These are phyloP conservation scores for Teunomyces barrocoloradensis DNA, from an alignment of 805 yeast species.

Conservation along the genomic window DNA sequence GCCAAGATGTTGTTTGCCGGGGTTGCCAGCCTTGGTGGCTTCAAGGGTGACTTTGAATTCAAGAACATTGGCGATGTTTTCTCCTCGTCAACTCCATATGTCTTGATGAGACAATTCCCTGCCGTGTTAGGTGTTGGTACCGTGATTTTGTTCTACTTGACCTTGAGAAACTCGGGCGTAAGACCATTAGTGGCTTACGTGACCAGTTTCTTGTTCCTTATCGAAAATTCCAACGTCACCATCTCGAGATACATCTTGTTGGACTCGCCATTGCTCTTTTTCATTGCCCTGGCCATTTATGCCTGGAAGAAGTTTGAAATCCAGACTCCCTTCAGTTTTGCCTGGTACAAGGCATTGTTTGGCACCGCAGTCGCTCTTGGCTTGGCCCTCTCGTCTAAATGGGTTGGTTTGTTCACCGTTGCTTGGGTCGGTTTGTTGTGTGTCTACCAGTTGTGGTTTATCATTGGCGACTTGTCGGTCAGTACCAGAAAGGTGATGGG, in stretches of 20 bases:
- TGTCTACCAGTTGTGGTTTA: slow-evolving; percentile 63
- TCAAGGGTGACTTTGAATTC: slow-evolving; percentile 67
- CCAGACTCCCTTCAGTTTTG: slow-evolving; percentile 55
- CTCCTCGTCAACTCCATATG: slow-evolving; percentile 62
- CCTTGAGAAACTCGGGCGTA: slow-evolving; percentile 70
- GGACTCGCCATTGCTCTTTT: slow-evolving; percentile 74
- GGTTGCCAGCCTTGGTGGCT: slow-evolving; percentile 65
- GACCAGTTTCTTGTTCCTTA: slow-evolving; percentile 53
- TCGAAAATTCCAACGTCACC: slow-evolving; percentile 70
- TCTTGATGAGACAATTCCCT: slow-evolving; percentile 66
- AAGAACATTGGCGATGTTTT: slow-evolving; percentile 61
- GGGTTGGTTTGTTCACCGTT: slow-evolving; percentile 82
- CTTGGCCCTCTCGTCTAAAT: slow-evolving; percentile 69
- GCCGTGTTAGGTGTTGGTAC: slow-evolving; percentile 70
- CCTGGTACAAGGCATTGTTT: slow-evolving; percentile 58
- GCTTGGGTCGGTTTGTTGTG: slow-evolving; percentile 73
- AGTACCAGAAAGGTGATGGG: slow-evolving; percentile 40
- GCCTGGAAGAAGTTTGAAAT: slow-evolving; percentile 65
- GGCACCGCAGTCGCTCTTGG: slow-evolving; percentile 73
- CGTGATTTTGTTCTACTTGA: slow-evolving; percentile 60
- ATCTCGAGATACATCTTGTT: slow-evolving; percentile 72
- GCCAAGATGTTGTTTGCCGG: slow-evolving; percentile 76
- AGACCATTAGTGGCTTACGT: slow-evolving; percentile 59
- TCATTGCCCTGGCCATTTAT: slow-evolving; percentile 70
- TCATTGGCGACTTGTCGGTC: slow-evolving; percentile 66